Evolutionary conservation across 2,329 filamentous ascomycete species (phyloP).

Genomic region (Fusarium tricinctum): DNA sequence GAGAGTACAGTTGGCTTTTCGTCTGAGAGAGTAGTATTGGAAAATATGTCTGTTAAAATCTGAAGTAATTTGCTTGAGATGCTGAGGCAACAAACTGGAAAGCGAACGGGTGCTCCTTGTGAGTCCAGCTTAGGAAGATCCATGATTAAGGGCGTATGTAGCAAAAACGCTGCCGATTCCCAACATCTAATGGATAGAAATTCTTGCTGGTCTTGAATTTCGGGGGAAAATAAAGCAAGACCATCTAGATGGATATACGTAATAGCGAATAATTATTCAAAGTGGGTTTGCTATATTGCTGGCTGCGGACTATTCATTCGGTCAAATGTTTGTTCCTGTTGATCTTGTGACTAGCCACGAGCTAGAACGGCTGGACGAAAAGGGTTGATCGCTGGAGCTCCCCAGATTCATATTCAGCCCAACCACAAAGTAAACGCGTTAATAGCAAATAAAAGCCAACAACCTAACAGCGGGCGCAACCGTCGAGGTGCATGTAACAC

Average conservation of each 20-base stretch:
- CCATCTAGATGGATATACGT: too few species aligned
- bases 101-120: conserved; percentile 36
- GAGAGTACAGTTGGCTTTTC: conserved; percentile 45
- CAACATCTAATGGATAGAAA: too few species aligned
- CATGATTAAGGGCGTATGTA: conserved; percentile 16
- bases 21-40: conserved; percentile 1
- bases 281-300: not conserved
- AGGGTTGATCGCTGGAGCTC: not conserved
- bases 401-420: not conserved
- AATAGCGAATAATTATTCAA: not conserved
- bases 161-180: not conserved
- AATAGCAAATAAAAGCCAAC: too few species aligned
- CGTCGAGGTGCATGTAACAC: not conserved
- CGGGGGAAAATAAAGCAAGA: not conserved
- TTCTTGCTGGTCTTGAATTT: not conserved
- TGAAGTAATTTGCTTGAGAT: conserved; percentile 48
- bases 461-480: conserved; percentile 12
- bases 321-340: conserved; percentile 15
- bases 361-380: conserved; percentile 10
- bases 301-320: not conserved
- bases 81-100: conserved; percentile 51
- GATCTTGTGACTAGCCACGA: conserved; percentile 23
- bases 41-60: conserved; percentile 27
- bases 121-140: conserved; percentile 32
- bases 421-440: too few species aligned